Base-by-base conservation (phyloP, 495 filamentous ascomycete genomes). In the Jackrogersella minutella region DNA sequence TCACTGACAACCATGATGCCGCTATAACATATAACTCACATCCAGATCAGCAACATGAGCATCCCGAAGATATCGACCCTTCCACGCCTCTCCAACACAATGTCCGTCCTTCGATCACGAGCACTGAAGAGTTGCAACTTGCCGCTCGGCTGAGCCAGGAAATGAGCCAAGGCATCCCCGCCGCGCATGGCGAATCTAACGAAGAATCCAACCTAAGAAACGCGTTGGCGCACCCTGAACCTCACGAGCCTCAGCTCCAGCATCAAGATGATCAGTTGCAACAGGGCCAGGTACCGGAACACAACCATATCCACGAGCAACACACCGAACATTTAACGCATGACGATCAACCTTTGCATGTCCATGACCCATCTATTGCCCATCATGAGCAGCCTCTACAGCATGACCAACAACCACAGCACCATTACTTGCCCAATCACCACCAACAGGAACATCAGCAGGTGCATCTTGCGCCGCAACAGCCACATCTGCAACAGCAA, bases 121-220 rank as follows among this genome's bases (percentile, higher is more conserved):
- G 74, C 57, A 70, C 72, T 14, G 81, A 83, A 52, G 82, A 84
- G 60, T 76, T 84, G 19, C 82, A 81, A 54, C 72, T 86, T 2
- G 80, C 82, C 3, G 84, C 82, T 30, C 83, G 85, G 68, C 65
- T 85, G 40, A 81, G 80, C 39, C 81, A 81, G 50, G 80, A 72
- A 44, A 71, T 84, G 17, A 73, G 67, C 28, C 69, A 73, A 53
- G 69, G 66, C 40, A 68, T 73, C 39, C 59, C 73, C 6, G 36
- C 60, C 39, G 51, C 69, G 10, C 51, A 39, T 56, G 56, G 71
- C 31, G 60, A 67, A 40, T 30, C 59, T 4, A 60, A 47, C 53
- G 65, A 70, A 37, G 68, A 75, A 2, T 8, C 55, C 17, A 57
- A 56, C 37, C 61, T 73, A 40, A 60, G 53, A 49, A 64, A 65